A percentile compares a stretch with the other conserved stretches of the same genome.
Evolutionary conservation across 768 basidiomycete species (phyloP).

Genomic region (Dioszegia aurantiaca): DNA sequence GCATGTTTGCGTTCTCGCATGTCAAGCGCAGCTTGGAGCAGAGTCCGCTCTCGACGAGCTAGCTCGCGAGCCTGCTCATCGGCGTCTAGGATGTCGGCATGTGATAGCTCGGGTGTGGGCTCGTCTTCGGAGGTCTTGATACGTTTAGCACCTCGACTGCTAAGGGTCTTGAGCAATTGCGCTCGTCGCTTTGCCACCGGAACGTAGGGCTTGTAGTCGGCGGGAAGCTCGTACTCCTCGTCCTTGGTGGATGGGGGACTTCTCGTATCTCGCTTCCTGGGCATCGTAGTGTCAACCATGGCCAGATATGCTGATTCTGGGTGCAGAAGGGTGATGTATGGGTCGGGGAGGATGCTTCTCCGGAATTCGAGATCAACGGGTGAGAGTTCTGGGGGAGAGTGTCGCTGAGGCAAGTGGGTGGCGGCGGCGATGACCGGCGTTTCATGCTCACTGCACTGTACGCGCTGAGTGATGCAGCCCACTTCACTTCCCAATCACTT

Average conservation of each 20-base stretch:
- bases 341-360: too few species aligned
- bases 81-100: conserved; percentile 56
- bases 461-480: not conserved
- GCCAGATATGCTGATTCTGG: not conserved
- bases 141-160: conserved; percentile 56
- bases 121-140: conserved; percentile 62
- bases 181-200: conserved; percentile 80
- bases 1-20: conserved; percentile 78
- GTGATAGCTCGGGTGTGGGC: not conserved
- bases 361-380: too few species aligned
- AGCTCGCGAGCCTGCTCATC: conserved; percentile 73
- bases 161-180: conserved; percentile 72
- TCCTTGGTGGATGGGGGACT: conserved; percentile 11
- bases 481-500: not conserved
- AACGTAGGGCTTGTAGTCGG: conserved; percentile 75
- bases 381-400: conserved; percentile 2
- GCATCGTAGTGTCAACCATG: not conserved
- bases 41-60: conserved; percentile 75
- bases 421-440: not conserved
- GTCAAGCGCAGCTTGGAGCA: conserved; percentile 91
- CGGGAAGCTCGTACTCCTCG: conserved; percentile 32
- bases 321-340: not conserved
- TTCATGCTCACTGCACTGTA: not conserved
- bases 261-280: not conserved
- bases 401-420: not conserved